Evolutionary conservation across 352 stramenopile genomes (phyloP).

Genomic region (Hyaloperonospora arabidopsidis): DNA sequence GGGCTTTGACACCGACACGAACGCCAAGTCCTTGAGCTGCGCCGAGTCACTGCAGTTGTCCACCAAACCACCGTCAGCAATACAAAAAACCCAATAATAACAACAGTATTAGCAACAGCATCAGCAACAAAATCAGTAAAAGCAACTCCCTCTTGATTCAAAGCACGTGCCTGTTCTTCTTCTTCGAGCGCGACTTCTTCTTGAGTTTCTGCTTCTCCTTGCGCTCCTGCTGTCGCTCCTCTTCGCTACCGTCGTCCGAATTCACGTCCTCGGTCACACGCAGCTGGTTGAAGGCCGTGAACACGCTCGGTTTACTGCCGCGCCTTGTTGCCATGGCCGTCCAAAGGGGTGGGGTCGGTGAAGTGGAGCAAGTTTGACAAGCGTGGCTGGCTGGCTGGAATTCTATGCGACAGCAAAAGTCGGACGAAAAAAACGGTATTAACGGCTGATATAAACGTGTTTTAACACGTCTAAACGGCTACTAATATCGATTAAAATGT

Average conservation of each 20-base stretch:
- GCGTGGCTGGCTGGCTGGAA: not conserved
- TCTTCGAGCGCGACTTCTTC: conserved; percentile 70
- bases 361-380: no score
- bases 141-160: not conserved
- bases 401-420: not conserved
- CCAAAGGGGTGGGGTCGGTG: not conserved
- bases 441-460: no score
- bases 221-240: conserved; percentile 49
- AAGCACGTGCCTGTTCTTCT: conserved; percentile 49
- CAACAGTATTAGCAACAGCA: not conserved
- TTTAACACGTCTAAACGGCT: no score
- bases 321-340: conserved; percentile 28
- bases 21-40: conserved; percentile 64
- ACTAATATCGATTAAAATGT: no score
- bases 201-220: conserved; percentile 58
- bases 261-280: conserved; percentile 36
- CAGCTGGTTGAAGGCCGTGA: conserved; percentile 55
- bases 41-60: conserved; percentile 44
- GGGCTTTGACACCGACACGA: conserved; percentile 47
- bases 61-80: not conserved
- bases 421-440: not conserved
- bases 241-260: conserved; percentile 37
- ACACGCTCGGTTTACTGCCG: conserved; percentile 54
- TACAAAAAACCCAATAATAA: not conserved
- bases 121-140: not conserved